phyloP scores from a whole-genome alignment of 2,329 filamentous ascomycete genomes.

The Raffaelea arxii region DNA sequence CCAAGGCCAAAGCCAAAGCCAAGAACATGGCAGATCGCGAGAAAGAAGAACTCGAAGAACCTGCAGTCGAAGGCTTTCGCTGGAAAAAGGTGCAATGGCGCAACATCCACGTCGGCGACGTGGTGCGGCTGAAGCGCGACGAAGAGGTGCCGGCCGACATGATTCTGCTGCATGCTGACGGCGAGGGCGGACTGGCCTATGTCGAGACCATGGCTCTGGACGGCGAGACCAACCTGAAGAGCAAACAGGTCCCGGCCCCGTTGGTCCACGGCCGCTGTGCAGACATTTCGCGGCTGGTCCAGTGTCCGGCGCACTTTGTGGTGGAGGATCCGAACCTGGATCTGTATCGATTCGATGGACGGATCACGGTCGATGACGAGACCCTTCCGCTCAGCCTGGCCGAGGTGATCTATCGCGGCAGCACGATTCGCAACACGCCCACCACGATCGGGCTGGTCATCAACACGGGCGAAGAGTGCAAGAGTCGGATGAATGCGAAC shows the following conservation, averaged over 20 bases:
- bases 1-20: constrained; percentile 40
- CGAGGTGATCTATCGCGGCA: constrained; percentile 80
- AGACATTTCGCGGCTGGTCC: constrained; percentile 42
- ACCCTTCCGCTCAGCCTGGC: constrained; percentile 64
- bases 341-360: constrained; percentile 67
- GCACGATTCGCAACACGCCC: constrained; percentile 71
- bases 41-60: neutral
- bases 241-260: constrained; percentile 56
- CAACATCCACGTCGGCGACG: constrained; percentile 38
- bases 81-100: constrained; percentile 41
- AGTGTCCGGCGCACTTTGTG: constrained; percentile 52
- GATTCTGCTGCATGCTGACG: constrained; percentile 65
- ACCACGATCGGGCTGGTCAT: constrained; percentile 68
- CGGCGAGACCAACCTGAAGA: constrained; percentile 75
- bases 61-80: constrained; percentile 23
- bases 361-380: constrained; percentile 47
- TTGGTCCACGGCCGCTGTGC: constrained; percentile 42
- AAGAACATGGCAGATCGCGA: neutral
- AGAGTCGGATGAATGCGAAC: constrained; percentile 79
- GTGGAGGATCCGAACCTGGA: constrained; percentile 71
- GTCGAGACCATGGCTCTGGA: constrained; percentile 79
- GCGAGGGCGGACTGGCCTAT: constrained; percentile 70
- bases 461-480: constrained; percentile 78
- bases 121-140: constrained; percentile 49
- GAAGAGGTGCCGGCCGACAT: constrained; percentile 78